Evolutionary conservation across 306 rosid species (phyloP).

Genomic region (Abrus pulchellus): DNA sequence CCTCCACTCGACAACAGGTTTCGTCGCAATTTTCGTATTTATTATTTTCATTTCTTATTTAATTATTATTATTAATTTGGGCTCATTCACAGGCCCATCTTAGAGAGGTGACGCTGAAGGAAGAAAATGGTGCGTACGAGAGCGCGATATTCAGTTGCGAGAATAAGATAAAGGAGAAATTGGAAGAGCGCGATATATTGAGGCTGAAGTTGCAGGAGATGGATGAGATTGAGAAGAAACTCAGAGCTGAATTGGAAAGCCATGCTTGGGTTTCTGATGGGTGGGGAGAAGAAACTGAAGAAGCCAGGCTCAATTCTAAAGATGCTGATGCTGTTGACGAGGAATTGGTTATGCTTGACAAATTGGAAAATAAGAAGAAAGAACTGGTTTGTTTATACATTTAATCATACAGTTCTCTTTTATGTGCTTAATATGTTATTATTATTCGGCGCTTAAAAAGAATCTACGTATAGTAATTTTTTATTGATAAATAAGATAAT

Average conservation of each 20-base stretch:
- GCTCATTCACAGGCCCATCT: slow-evolving; percentile 72
- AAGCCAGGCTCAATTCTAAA: slow-evolving; percentile 45
- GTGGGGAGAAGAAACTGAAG: slow-evolving; percentile 38
- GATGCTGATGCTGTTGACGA: slow-evolving; percentile 59
- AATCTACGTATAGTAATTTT: no score
- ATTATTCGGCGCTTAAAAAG: no score
- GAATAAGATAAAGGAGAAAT: slow-evolving; percentile 73
- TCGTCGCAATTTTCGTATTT: no score
- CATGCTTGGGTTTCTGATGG: slow-evolving; percentile 53
- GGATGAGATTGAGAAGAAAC: slow-evolving; percentile 69
- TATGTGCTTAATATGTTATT: slow-evolving; percentile 3
- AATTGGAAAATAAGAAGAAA: slow-evolving; percentile 79
- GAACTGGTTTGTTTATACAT: slow-evolving; percentile 66
- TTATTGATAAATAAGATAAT: no score
- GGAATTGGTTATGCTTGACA: slow-evolving; percentile 57
- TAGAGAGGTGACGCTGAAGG: slow-evolving; percentile 80
- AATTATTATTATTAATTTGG: neutral
- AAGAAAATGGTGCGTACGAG: slow-evolving; percentile 80
- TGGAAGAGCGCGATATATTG: slow-evolving; percentile 68
- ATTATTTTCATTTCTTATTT: no score
- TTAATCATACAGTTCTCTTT: slow-evolving; percentile 16
- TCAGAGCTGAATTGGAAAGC: slow-evolving; percentile 63
- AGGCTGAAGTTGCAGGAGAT: slow-evolving; percentile 70
- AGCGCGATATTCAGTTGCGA: slow-evolving; percentile 71
- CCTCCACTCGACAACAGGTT: slow-evolving; percentile 70